Percentiles rank a stretch among this genome's conserved stretches.
phyloP scores from a whole-genome alignment of 2,329 filamentous ascomycete genomes.

The Aspergillus latus region DNA sequence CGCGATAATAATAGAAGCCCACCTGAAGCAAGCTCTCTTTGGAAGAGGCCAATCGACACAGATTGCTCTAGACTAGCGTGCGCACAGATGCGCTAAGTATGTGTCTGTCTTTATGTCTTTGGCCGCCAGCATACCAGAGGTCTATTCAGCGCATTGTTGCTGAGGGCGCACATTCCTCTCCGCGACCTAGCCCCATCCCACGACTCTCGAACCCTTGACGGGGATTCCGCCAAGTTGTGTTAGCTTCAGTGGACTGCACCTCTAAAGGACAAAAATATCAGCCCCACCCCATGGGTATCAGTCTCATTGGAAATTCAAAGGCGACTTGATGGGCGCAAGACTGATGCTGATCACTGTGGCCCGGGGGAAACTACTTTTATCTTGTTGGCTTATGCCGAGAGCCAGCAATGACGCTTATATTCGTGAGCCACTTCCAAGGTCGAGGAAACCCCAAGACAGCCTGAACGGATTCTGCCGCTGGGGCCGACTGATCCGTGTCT shows the following conservation, averaged over 20 bases:
- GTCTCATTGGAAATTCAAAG: conserved; percentile 9
- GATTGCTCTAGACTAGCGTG: background rate
- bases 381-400: conserved; percentile 20
- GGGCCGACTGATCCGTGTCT: conserved; percentile 13
- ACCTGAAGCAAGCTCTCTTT: conserved; percentile 2
- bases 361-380: conserved; percentile 12
- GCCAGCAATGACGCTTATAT: conserved; percentile 39
- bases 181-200: conserved; percentile 31
- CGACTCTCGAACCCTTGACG: conserved; percentile 9
- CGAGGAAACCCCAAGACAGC: background rate
- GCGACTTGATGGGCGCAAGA: conserved; percentile 11
- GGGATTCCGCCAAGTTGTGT: conserved; percentile 27
- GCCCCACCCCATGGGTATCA: conserved; percentile 16
- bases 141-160: conserved; percentile 33
- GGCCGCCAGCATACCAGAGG: conserved; percentile 22
- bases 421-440: conserved; percentile 13
- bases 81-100: conserved; percentile 3
- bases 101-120: conserved; percentile 15
- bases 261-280: conserved; percentile 5
- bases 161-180: conserved; percentile 34
- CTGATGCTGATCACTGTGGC: conserved; percentile 13
- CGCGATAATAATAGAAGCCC: conserved; percentile 12
- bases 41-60: conserved; percentile 3
- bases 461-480: conserved; percentile 12
- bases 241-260: conserved; percentile 19